phyloP scores from a whole-genome alignment of 371 early-diverging fungal species.

The Syncephalastrum monosporum region DNA sequence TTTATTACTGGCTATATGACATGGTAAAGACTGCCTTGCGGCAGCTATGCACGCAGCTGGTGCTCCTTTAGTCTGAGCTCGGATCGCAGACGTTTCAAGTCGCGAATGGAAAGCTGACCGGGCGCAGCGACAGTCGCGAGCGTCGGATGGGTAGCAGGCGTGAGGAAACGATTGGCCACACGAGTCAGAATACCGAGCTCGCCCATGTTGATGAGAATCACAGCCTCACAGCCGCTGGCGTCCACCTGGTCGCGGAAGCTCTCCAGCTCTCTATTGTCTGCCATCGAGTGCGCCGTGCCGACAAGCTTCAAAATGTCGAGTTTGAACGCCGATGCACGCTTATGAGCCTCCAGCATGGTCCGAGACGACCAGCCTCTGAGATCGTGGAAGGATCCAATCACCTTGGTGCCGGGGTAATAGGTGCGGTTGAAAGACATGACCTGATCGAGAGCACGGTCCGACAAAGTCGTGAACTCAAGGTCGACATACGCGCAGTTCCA shows the following conservation, averaged over 20 bases:
- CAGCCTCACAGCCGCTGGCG: conserved; percentile 40
- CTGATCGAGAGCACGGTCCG: conserved; percentile 24
- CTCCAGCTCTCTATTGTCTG: conserved; percentile 76
- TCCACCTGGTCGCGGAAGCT: conserved; percentile 42
- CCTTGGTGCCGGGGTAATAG: conserved; percentile 44
- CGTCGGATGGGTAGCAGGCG: conserved; percentile 86
- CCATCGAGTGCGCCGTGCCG: conserved; percentile 64
- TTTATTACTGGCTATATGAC: no score
- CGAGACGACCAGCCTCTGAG: conserved; percentile 59
- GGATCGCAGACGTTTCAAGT: conserved; percentile 46
- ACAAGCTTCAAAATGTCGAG: conserved; percentile 79
- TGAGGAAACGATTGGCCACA: conserved; percentile 75
- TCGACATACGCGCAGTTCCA: conserved; percentile 93
- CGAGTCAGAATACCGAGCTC: conserved; percentile 80
- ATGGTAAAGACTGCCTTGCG: no score
- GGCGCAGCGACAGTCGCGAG: conserved; percentile 83
- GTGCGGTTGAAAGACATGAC: conserved; percentile 42
- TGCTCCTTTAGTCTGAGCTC: not conserved
- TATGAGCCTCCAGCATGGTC: conserved; percentile 46
- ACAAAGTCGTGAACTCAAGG: conserved; percentile 68
- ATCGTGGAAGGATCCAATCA: conserved; percentile 90
- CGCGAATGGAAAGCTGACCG: conserved; percentile 79
- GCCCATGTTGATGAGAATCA: conserved; percentile 93
- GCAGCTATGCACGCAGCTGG: no score
- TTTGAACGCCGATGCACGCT: conserved; percentile 21